Base-by-base conservation (phyloP, 139 green algal species). In the Monoraphidium neglectum region DNA sequence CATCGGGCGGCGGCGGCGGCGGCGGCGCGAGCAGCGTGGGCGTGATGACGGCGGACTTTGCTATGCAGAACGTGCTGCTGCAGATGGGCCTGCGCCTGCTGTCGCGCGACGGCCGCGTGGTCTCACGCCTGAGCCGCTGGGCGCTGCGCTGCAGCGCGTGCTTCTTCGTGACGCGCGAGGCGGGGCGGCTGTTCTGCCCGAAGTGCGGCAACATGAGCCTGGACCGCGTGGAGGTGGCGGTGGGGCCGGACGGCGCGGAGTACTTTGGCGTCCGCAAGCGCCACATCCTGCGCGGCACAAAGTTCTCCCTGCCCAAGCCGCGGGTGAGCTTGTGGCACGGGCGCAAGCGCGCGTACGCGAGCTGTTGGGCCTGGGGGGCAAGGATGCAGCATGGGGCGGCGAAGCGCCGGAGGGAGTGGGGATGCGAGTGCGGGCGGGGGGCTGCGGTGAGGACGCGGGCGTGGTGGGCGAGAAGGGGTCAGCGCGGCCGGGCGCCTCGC, bases 31-130 rank as follows among this genome's bases (percentile, higher is more conserved):
- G 76, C 56, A 77, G 60, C n/a, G 84, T 98, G 35, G 79, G 83
- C 37, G 82, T 30, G 40, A 71, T 98, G 23, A 99, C 95, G 18
- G 93, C 84, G 2, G 95, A 99, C 77, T 99, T 95, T 76, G 88
- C 95, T 1, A 99, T 99, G 95, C 95, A 99, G 87, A 99, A 99
- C 77, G 95, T 99, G 75, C 80, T 95, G 60, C 78, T 98, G 78
- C 93, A 97, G 88, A 97, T 97, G 92, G 93, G 93, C 21, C 83
- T 97, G 76, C 80, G 87, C 1, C 78, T 97, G 61, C 76, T 94
- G 21, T 86, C 92, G 1, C 84, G 82, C 10, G 89, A 98, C 82
- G 95, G 95, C 28, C 78, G 82, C 53, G 86, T 86, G 64, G 94
- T 99, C 78, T 81, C 49, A 30, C 66, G 83, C 35, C 68, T 95